A percentile compares a stretch with the other conserved stretches of the same genome.
Conservation (phyloP, 257 asterid genomes). For the Coffea eugenioides region DNA sequence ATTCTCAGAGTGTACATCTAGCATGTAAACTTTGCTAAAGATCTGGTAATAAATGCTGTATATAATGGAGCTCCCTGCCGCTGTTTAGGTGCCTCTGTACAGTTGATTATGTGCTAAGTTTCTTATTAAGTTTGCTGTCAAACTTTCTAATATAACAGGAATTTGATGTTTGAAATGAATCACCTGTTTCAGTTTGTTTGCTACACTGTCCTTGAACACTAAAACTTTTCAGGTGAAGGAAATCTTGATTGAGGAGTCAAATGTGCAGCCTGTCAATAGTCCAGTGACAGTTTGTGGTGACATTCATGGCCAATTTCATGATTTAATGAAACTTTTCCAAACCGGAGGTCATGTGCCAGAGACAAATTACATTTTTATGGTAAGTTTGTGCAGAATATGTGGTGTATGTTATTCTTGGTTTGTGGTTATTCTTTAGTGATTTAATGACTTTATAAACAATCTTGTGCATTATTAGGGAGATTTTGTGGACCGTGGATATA, state of each 20-base stretch:
- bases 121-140: not conserved
- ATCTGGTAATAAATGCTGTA: not conserved
- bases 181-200: constrained; percentile 3
- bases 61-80: not conserved
- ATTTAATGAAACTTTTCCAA: constrained; percentile 95
- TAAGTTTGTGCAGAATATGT: constrained; percentile 17
- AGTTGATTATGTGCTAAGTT: not conserved
- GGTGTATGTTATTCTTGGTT: not conserved
- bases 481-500: constrained; percentile 98
- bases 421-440: not conserved
- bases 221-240: constrained; percentile 77
- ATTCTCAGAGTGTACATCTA: not conserved
- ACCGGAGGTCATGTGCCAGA: constrained; percentile 99
- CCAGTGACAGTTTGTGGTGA: constrained; percentile 99
- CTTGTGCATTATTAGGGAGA: constrained; percentile 66
- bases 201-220: not conserved
- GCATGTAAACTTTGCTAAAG: not conserved
- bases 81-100: not conserved
- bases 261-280: constrained; percentile 98
- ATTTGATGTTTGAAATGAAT: not conserved
- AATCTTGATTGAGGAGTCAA: constrained; percentile 96
- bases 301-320: constrained; percentile 98
- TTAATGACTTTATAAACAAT: constrained; percentile 19
- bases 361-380: constrained; percentile 97
- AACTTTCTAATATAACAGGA: not conserved